A percentile compares a stretch with the other conserved stretches of the same genome.
Conservation (phyloP, 768 basidiomycete species). For the Pilatotrama ljubarskyi region DNA sequence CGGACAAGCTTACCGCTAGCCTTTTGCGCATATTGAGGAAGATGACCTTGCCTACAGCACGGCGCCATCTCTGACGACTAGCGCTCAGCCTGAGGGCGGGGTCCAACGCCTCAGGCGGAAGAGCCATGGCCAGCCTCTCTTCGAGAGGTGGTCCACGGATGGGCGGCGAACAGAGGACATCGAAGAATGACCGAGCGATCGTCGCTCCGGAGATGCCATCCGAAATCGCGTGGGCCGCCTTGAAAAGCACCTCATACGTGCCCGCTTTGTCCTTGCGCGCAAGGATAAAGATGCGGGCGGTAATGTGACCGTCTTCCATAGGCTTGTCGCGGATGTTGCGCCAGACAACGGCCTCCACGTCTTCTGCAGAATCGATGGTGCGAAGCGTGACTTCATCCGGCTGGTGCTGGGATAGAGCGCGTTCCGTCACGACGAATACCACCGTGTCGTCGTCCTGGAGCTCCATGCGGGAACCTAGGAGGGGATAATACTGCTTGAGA, state of each 20-base stretch:
- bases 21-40: conserved; percentile 34
- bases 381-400: conserved; percentile 43
- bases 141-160: conserved; percentile 30
- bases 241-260: conserved; percentile 43
- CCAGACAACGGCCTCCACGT: conserved; percentile 34
- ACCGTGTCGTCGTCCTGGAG: conserved; percentile 31
- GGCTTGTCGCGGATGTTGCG: conserved; percentile 35
- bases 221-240: conserved; percentile 49
- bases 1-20: conserved; percentile 34
- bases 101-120: conserved; percentile 40
- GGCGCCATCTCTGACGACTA: conserved; percentile 46
- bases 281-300: conserved; percentile 46
- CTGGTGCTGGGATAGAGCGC: conserved; percentile 31
- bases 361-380: conserved; percentile 35
- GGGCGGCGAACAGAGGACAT: conserved; percentile 37
- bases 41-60: conserved; percentile 43
- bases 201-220: conserved; percentile 50
- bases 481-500: conserved; percentile 50
- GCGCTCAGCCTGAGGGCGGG: conserved; percentile 35
- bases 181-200: conserved; percentile 46
- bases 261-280: conserved; percentile 38
- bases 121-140: conserved; percentile 42
- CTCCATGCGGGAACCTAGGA: conserved; percentile 46
- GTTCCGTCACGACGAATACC: conserved; percentile 46
- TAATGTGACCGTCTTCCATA: conserved; percentile 40